Base-by-base conservation (phyloP, 805 yeast genomes). In the Candida railenensis region DNA sequence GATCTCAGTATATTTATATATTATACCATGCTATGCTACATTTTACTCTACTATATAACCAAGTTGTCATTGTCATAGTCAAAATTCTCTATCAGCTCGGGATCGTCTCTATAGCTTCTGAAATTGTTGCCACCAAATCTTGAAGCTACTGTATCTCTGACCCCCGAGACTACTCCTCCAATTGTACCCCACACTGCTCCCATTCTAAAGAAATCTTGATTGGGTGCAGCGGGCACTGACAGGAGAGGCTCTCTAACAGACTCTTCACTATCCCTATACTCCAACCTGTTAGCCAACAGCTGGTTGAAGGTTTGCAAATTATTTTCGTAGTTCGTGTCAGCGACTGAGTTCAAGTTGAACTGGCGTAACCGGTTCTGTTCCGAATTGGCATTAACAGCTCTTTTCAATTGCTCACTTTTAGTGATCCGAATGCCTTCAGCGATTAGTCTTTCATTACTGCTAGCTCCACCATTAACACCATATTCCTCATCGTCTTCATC, bases 401-500 rank as follows among this genome's bases (percentile, higher is more conserved):
- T 56, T 38, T 59, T 63, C 15, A 56, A 49, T 40, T 58, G 40
- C 49, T 72, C 76, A 51, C 73, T 52, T 36, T 63, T 55, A 4
- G 71, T 59, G 2, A 69, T 67, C n/a, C 76, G 47, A 47, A 69
- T 72, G 11, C 74, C 76, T 53, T 72, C 77, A 2, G 62, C 73
- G 37, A 72, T 69, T 32, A 46, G 39, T 15, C 47, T 55, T 22
- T 60, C 63, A 21, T 50, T 57, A 16, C 37, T 49, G 15, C 14
- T 15, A 12, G 36, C 44, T 3, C 18, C 2, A 20, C 53, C 59
- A 7, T 50, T 55, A 5, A 44, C 52, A 7, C 53, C 56, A 19
- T 52, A 58, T 4, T 50, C 55, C 8, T 46, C 52, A 7, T 53
- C 56, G 8, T 59, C 65, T 14, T 58, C 63, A 37, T 65, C 67